A percentile compares a stretch with the other conserved stretches of the same genome.
phyloP scores from a whole-genome alignment of 129 eudicot genomes.

The Arctium lappa region DNA sequence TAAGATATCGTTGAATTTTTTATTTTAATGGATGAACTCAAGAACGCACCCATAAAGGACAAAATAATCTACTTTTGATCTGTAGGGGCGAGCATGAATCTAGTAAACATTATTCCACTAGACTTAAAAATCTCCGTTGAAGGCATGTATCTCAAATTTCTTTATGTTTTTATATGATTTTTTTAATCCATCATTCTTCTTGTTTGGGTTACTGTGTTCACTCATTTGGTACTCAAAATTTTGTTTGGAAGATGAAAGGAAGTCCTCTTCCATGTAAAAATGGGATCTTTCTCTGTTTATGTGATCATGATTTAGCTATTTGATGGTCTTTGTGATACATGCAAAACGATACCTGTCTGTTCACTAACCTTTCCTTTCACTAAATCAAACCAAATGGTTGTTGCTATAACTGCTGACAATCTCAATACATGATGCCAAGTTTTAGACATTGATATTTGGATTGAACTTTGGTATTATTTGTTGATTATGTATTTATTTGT shows the following conservation, averaged over 20 bases:
- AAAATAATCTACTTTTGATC: not conserved
- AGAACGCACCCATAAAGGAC: not conserved
- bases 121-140: not conserved
- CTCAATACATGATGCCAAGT: not conserved
- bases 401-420: not conserved
- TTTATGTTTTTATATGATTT: not conserved
- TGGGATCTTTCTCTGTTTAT: not conserved
- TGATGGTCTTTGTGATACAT: not conserved
- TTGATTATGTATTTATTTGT: constrained; percentile 18
- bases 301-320: not conserved
- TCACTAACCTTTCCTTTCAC: not conserved
- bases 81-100: not conserved
- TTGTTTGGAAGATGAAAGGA: not conserved
- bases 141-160: not conserved
- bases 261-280: not conserved
- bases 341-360: not conserved
- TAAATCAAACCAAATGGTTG: not conserved
- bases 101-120: not conserved
- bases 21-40: not conserved
- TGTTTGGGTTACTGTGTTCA: too few species aligned
- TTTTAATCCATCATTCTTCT: not conserved
- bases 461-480: not conserved
- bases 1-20: not conserved
- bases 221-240: not conserved
- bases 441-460: not conserved